Evolutionary conservation across 768 basidiomycete species (phyloP).

Genomic region (Suillus luteus): DNA sequence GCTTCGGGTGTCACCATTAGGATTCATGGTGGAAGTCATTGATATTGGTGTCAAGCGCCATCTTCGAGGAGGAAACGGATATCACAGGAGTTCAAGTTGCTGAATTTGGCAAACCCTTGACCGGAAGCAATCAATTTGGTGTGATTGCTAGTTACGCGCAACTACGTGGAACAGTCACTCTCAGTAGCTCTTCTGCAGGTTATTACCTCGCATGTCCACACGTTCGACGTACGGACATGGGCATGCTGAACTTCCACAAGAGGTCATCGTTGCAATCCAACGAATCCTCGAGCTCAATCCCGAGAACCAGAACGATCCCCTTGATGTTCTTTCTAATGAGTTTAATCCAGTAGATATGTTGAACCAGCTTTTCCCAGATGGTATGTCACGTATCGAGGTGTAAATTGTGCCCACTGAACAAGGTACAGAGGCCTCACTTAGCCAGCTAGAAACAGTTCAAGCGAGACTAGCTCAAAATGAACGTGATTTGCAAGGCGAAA

Average conservation of each 20-base stretch:
- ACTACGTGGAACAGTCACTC: not conserved
- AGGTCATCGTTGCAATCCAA: slow-evolving; percentile 70
- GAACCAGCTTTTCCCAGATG: slow-evolving; percentile 76
- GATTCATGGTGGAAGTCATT: slow-evolving; percentile 14
- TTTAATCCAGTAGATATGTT: slow-evolving; percentile 57
- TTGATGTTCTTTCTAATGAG: slow-evolving; percentile 57
- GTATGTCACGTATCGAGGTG: slow-evolving; percentile 41
- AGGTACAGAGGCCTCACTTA: slow-evolving; percentile 69
- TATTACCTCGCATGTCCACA: slow-evolving; percentile 3
- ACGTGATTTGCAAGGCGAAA: slow-evolving; percentile 67
- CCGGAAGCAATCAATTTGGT: slow-evolving; percentile 6
- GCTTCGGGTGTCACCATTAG: slow-evolving; percentile 47
- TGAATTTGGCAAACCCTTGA: slow-evolving; percentile 9
- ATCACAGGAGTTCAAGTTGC: slow-evolving; percentile 1
- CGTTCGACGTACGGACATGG: slow-evolving; percentile 8
- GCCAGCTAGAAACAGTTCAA: slow-evolving; percentile 71
- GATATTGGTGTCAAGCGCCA: not conserved
- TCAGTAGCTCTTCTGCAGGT: slow-evolving; percentile 5
- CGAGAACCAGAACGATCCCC: slow-evolving; percentile 47
- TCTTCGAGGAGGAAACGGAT: not conserved
- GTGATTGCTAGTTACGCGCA: not conserved
- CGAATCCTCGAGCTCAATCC: slow-evolving; percentile 62
- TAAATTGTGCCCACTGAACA: slow-evolving; percentile 10
- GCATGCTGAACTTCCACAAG: slow-evolving; percentile 59
- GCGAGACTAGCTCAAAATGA: slow-evolving; percentile 69